phyloP scores from a whole-genome alignment of 495 filamentous ascomycete species.

The Thozetella sp. region DNA sequence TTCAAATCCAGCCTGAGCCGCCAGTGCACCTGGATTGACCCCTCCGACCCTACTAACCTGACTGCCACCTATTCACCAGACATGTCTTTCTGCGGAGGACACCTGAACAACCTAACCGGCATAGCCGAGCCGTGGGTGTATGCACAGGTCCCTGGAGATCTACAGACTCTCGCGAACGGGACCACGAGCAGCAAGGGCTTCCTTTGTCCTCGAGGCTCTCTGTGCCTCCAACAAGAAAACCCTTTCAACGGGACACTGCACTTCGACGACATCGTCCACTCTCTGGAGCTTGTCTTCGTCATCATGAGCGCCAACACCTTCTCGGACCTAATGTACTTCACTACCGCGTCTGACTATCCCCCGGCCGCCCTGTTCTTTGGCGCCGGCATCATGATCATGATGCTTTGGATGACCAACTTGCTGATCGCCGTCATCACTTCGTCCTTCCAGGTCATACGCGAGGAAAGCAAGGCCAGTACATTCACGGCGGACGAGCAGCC shows the following conservation, averaged over 20 bases:
- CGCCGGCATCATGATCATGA: slow-evolving; percentile 86
- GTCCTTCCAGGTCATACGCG: slow-evolving; percentile 96
- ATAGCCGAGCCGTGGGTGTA: slow-evolving; percentile 66
- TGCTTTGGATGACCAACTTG: slow-evolving; percentile 95
- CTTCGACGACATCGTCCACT: slow-evolving; percentile 93
- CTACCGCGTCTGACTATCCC: slow-evolving; percentile 88
- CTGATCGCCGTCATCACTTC: slow-evolving; percentile 98
- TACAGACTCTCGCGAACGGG: slow-evolving; percentile 39
- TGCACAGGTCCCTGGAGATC: slow-evolving; percentile 10
- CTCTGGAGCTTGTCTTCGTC: slow-evolving; percentile 94
- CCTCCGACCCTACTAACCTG: slow-evolving; percentile 44
- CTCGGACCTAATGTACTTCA: slow-evolving; percentile 90
- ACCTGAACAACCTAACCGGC: slow-evolving; percentile 63
- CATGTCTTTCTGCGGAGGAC: slow-evolving; percentile 85
- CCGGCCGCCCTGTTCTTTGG: slow-evolving; percentile 84
- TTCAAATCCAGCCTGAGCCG: slow-evolving; percentile 94
- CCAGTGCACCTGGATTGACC: slow-evolving; percentile 84
- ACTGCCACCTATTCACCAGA: slow-evolving; percentile 48
- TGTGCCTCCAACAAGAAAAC: slow-evolving; percentile 77
- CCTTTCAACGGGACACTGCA: slow-evolving; percentile 87
- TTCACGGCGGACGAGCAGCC: slow-evolving; percentile 77
- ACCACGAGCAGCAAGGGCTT: slow-evolving; percentile 75
- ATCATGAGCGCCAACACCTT: slow-evolving; percentile 98
- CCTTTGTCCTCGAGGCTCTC: slow-evolving; percentile 79
- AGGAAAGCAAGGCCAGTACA: slow-evolving; percentile 92